Conservation (phyloP, 1,284 basidiomycete genomes). For the Fomitiporia mediterranea region DNA sequence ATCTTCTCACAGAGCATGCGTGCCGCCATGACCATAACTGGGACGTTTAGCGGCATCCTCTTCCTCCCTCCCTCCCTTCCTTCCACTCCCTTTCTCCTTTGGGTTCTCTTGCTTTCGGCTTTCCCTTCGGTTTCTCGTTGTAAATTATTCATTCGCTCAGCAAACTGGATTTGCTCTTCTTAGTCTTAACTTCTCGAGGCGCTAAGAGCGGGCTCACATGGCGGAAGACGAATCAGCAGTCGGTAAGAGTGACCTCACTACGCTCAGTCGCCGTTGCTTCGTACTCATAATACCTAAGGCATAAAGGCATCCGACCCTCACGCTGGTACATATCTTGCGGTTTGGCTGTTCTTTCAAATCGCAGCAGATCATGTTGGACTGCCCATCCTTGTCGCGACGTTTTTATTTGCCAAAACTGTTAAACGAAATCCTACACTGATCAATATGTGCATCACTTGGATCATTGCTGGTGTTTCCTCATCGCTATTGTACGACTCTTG, state of each 20-base stretch:
- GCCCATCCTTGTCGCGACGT: constrained; percentile 44
- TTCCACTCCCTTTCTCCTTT: neutral
- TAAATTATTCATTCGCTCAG: neutral
- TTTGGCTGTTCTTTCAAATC: constrained; percentile 45
- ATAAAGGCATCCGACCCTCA: constrained; percentile 12
- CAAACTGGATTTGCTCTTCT: constrained; percentile 2
- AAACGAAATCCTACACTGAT: constrained; percentile 25
- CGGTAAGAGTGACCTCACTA: neutral
- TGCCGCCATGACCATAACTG: neutral
- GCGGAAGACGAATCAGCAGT: neutral
- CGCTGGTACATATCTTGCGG: constrained; percentile 14
- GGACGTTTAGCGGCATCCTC: neutral
- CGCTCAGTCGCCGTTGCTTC: neutral
- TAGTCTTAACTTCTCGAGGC: too few relatives aligned
- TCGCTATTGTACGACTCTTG: constrained; percentile 15
- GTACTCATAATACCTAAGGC: neutral
- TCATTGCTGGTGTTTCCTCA: constrained; percentile 13
- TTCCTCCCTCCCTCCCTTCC: neutral
- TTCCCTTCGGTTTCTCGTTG: neutral
- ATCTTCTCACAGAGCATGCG: neutral
- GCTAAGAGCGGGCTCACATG: neutral
- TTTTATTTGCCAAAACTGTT: constrained; percentile 38
- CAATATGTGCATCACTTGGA: constrained; percentile 20
- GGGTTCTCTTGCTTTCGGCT: neutral
- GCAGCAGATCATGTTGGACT: constrained; percentile 45